phyloP scores from a whole-genome alignment of 306 rosid genomes.

The Vicia sativa region DNA sequence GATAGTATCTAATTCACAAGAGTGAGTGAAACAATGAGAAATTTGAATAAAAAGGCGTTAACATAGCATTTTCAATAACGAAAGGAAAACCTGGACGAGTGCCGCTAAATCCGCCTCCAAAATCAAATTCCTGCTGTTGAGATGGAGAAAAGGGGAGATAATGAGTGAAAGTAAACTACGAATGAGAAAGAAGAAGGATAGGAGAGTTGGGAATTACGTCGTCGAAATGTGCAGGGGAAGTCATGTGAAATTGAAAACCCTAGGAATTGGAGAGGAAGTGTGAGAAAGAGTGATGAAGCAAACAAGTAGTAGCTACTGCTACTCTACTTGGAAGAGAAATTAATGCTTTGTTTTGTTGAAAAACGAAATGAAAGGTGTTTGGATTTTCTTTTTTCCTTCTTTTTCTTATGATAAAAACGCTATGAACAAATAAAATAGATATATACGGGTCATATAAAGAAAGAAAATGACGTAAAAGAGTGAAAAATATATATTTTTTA shows the following conservation, averaged over 20 bases:
- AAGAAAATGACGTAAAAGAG: too few relatives aligned
- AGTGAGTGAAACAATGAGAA: slow-evolving; percentile 18
- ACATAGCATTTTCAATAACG: background rate
- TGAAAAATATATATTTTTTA: too few relatives aligned
- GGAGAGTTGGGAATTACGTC: slow-evolving; percentile 32
- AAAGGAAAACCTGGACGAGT: slow-evolving; percentile 61
- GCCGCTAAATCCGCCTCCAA: slow-evolving; percentile 70
- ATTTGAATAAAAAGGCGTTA: background rate
- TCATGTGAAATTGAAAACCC: slow-evolving; percentile 35
- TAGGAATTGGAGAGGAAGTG: background rate
- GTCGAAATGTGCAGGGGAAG: slow-evolving; percentile 52
- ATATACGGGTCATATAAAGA: too few relatives aligned
- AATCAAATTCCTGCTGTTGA: slow-evolving; percentile 75
- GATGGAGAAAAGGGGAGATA: background rate
- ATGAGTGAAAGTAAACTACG: slow-evolving; percentile 23
- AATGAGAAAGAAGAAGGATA: background rate
- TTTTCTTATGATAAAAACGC: too few relatives aligned
- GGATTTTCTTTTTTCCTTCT: too few relatives aligned
- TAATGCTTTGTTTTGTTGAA: too few relatives aligned
- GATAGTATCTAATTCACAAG: slow-evolving; percentile 35
- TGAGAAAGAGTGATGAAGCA: too few relatives aligned
- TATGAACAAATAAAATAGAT: too few relatives aligned
- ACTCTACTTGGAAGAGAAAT: too few relatives aligned
- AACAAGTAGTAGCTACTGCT: too few relatives aligned
- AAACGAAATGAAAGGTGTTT: too few relatives aligned